A percentile compares a stretch with the other conserved stretches of the same genome.
Conservation (phyloP, 2,329 filamentous ascomycete species). For the Fusarium beomiforme region DNA sequence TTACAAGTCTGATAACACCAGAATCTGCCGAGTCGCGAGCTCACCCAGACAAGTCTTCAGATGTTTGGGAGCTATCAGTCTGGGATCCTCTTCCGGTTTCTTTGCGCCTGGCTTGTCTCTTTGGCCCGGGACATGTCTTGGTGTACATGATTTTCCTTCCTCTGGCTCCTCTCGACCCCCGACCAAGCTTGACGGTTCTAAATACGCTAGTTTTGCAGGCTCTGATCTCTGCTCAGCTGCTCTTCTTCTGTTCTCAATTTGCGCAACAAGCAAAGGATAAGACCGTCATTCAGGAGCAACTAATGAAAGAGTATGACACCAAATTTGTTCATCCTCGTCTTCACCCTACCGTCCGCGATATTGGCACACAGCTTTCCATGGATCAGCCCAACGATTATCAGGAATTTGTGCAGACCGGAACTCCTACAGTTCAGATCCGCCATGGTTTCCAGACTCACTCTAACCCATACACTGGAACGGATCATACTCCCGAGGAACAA, state of each 20-base stretch:
- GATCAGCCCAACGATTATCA: conserved; percentile 54
- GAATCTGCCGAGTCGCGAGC: conserved; percentile 83
- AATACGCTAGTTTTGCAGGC: conserved; percentile 81
- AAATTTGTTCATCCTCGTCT: conserved; percentile 93
- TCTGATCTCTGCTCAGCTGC: conserved; percentile 81
- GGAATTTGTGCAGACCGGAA: conserved; percentile 60
- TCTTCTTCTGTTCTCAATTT: conserved; percentile 77
- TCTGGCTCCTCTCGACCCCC: conserved; percentile 76
- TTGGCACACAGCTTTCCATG: conserved; percentile 79
- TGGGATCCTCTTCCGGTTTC: conserved; percentile 94
- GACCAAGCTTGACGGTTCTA: conserved; percentile 86
- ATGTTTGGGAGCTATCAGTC: conserved; percentile 94
- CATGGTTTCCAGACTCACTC: conserved; percentile 83
- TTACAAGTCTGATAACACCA: conserved; percentile 73
- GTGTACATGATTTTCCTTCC: conserved; percentile 91
- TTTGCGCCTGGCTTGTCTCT: conserved; percentile 84
- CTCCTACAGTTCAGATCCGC: conserved; percentile 71
- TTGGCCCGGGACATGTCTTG: conserved; percentile 92
- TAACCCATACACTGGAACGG: conserved; percentile 76
- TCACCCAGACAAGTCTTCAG: conserved; percentile 81
- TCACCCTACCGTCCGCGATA: conserved; percentile 81
- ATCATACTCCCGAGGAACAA: conserved; percentile 58
- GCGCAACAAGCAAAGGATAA: conserved; percentile 87
- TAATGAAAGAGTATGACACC: conserved; percentile 93
- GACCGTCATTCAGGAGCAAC: conserved; percentile 86